Percentiles rank a stretch among this genome's conserved stretches.
Conservation (phyloP, 148 eudicot species). For the Mesembryanthemum crystallinum region DNA sequence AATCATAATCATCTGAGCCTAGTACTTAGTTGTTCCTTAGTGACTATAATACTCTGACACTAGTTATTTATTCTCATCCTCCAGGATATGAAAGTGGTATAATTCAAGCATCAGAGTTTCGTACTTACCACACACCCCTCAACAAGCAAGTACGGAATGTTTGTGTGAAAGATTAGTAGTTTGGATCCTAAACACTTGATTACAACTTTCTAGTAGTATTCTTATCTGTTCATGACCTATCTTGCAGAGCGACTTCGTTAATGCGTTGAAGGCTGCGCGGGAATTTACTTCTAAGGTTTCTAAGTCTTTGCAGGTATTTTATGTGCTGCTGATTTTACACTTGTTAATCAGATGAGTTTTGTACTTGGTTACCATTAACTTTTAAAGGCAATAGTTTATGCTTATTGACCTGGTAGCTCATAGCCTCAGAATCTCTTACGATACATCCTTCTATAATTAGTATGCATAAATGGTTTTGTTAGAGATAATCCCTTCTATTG, state of each 20-base stretch:
- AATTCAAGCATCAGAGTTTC: constrained; percentile 86
- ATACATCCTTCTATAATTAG: neutral
- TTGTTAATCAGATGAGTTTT: constrained; percentile 2
- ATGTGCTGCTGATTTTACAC: neutral
- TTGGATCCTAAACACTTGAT: neutral
- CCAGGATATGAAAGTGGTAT: constrained; percentile 77
- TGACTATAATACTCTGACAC: neutral
- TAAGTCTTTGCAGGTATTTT: constrained; percentile 65
- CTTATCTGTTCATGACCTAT: constrained; percentile 6
- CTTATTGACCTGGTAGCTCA: neutral
- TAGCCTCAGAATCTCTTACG: neutral
- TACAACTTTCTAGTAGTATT: constrained; percentile 10
- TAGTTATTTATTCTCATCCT: constrained; percentile 9
- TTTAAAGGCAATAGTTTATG: neutral
- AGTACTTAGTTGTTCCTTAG: neutral
- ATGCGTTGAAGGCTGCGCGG: constrained; percentile 83
- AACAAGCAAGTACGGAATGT: constrained; percentile 72
- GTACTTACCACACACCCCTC: constrained; percentile 95
- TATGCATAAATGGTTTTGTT: neutral
- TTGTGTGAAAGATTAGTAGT: neutral
- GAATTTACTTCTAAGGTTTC: constrained; percentile 84
- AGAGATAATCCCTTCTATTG: neutral
- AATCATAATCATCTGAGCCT: neutral
- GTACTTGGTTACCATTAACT: neutral
- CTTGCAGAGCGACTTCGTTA: constrained; percentile 74